Base-by-base conservation (phyloP, 1,139 yeast species). In the Blastobotrys proliferans region DNA sequence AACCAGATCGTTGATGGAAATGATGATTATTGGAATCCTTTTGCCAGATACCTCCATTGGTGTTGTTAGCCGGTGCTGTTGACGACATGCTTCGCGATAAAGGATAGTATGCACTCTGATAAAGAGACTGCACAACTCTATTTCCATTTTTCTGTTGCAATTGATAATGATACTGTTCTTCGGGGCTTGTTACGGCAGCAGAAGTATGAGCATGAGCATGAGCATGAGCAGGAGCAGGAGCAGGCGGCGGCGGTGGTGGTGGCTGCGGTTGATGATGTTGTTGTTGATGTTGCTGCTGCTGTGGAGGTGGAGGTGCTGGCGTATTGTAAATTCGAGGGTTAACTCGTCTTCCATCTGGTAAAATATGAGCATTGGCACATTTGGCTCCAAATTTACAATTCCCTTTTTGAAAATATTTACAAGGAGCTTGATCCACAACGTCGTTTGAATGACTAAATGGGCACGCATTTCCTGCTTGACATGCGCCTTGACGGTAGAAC, bases 401-500 rank as follows among this genome's bases (percentile, higher is more conserved):
- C 10, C 97, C 97, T 62, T 85, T 85, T 58, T 84, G 94, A 63
- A 86, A 90, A 63, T 88, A 90, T 69, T 87, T 88, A 72, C 97
- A 90, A 6, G 95, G 94, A 25, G 83, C 74, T 50, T 76, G 77
- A 49, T 82, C 88, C 33, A 73, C 68, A 2, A 78, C 72, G 44
- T 81, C 86, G 44, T 78, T 64, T 36, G 84, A 76, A 61, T 92
- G 97, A 34, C 94, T 82, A 58, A 92, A 92, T 1, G 97, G 97
- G 63, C 97, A 92, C 1, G 92, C 73, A 45, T 69, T 71, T 10
- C 97, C 97, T 1, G 97, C 97, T 64, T 88, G 97, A 63, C 97
- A 90, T 16, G 84, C 78, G 0, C 97, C 97, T 61, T 88, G 96
- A 50, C 78, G 73, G 62, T 73, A 88, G 68, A 92, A 90, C 66